These are phyloP conservation scores for Arthrobotrys sinensis DNA, from an alignment of 2,329 filamentous ascomycete species.

Conservation along the genomic window DNA sequence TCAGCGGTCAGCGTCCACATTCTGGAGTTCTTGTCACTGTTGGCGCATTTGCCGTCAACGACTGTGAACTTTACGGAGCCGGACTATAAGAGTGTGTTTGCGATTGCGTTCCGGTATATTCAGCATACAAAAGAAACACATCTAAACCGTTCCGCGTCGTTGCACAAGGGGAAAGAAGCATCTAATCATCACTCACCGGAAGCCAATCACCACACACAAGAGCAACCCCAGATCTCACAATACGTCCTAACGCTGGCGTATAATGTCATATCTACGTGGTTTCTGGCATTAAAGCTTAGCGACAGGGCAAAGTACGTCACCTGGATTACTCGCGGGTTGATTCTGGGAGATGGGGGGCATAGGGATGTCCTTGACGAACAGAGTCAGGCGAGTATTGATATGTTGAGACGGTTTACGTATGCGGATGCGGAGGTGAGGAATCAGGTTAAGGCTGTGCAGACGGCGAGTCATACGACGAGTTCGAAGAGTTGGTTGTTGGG, in stretches of 20 bases:
- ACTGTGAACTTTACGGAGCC: constrained; percentile 92
- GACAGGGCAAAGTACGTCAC: constrained; percentile 87
- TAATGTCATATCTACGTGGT: constrained; percentile 97
- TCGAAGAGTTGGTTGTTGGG: constrained; percentile 72
- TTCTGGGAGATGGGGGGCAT: constrained; percentile 82
- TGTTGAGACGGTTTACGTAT: constrained; percentile 90
- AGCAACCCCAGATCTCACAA: constrained; percentile 79
- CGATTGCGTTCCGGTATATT: constrained; percentile 92
- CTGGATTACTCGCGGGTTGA: constrained; percentile 89
- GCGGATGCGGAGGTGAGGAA: constrained; percentile 78
- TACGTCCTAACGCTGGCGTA: constrained; percentile 96
- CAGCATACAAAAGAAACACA: constrained; percentile 75
- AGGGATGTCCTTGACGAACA: constrained; percentile 88
- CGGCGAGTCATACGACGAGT: constrained; percentile 68
- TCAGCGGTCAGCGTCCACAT: constrained; percentile 93
- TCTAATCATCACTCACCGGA: constrained; percentile 32
- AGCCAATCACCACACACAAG: constrained; percentile 43
- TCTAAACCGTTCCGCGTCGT: constrained; percentile 66
- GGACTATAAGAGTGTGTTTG: constrained; percentile 94
- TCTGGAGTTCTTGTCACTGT: constrained; percentile 90
- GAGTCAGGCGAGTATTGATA: constrained; percentile 91
- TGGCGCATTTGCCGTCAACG: constrained; percentile 86
- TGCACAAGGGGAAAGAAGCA: constrained; percentile 49
- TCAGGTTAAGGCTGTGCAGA: constrained; percentile 67
- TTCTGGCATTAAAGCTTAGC: constrained; percentile 86